These are phyloP conservation scores for Fusarium scirpi DNA, from an alignment of 2,329 filamentous ascomycete species.

Conservation along the genomic window DNA sequence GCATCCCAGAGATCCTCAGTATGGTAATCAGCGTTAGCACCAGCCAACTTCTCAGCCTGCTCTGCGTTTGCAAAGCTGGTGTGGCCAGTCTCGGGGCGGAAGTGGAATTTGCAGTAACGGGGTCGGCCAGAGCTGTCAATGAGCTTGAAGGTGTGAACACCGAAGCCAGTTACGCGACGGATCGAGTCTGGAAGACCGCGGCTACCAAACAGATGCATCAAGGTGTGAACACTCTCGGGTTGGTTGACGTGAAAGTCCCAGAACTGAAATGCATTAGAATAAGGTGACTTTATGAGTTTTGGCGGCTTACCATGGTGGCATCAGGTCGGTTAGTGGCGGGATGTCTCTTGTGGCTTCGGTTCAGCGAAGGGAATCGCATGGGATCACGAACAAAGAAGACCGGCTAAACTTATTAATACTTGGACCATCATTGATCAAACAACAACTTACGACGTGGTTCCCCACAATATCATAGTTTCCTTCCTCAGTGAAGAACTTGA, in stretches of 20 bases:
- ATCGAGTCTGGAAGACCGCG: conserved; percentile 22
- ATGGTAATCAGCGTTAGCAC: conserved; percentile 26
- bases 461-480: conserved; percentile 69
- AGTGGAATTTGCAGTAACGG: conserved; percentile 32
- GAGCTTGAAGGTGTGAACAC: conserved; percentile 27
- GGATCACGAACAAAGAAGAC: conserved; percentile 14
- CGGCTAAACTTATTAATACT: not conserved
- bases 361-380: conserved; percentile 9
- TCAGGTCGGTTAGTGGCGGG: conserved; percentile 24
- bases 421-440: fast-evolving
- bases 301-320: conserved; percentile 13
- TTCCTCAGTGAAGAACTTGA: conserved; percentile 71
- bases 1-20: conserved; percentile 49
- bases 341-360: conserved; percentile 42
- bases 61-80: not conserved
- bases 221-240: conserved; percentile 21
- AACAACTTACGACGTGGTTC: conserved; percentile 6
- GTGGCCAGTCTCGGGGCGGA: conserved; percentile 14
- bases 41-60: conserved; percentile 19
- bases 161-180: conserved; percentile 19
- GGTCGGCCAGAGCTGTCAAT: conserved; percentile 3
- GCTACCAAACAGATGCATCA: conserved; percentile 31
- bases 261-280: not conserved
- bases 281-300: not conserved
- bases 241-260: conserved; percentile 37